Percentiles rank a stretch among this genome's conserved stretches.
Conservation (phyloP, 2,329 filamentous ascomycete genomes). For the Gaeumannomyces sp. region DNA sequence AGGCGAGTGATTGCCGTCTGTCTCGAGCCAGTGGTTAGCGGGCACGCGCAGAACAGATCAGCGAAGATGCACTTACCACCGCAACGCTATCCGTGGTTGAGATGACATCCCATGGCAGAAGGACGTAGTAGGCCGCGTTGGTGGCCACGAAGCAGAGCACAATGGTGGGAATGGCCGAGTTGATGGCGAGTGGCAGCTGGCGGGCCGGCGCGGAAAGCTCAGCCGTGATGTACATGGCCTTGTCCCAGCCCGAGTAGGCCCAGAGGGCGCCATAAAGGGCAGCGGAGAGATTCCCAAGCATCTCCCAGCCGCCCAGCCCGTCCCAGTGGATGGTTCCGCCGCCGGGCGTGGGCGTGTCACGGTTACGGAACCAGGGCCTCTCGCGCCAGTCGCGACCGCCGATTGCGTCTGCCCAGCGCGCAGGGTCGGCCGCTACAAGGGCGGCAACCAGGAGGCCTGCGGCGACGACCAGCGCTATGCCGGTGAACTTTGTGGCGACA, state of each 20-base stretch:
- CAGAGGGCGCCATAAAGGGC: slow-evolving; percentile 57
- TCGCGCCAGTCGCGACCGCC: slow-evolving; percentile 38
- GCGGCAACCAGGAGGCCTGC: slow-evolving; percentile 42
- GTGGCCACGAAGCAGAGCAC: slow-evolving; percentile 53
- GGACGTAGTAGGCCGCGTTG: slow-evolving; percentile 56
- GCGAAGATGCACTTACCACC: slow-evolving; percentile 39
- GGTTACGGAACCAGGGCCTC: slow-evolving; percentile 48
- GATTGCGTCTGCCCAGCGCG: slow-evolving; percentile 19
- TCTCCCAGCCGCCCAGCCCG: slow-evolving; percentile 46
- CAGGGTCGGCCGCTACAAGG: slow-evolving; percentile 31
- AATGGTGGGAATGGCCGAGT: slow-evolving; percentile 53
- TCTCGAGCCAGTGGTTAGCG: slow-evolving; percentile 10
- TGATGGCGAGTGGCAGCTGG: slow-evolving; percentile 55
- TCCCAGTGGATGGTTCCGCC: slow-evolving; percentile 43
- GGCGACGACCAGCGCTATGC: slow-evolving; percentile 40
- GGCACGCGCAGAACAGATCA: neutral
- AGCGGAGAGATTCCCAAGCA: slow-evolving; percentile 52
- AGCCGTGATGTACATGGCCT: slow-evolving; percentile 50
- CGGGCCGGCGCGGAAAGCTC: slow-evolving; percentile 44
- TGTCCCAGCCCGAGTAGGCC: slow-evolving; percentile 63
- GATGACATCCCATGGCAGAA: slow-evolving; percentile 53
- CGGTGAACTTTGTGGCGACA: slow-evolving; percentile 46
- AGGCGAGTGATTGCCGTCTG: slow-evolving; percentile 51
- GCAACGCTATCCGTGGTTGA: slow-evolving; percentile 56
- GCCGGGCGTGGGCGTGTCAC: slow-evolving; percentile 44